Conservation (phyloP, 1,284 basidiomycete genomes). For the Malassezia vespertilionis region DNA sequence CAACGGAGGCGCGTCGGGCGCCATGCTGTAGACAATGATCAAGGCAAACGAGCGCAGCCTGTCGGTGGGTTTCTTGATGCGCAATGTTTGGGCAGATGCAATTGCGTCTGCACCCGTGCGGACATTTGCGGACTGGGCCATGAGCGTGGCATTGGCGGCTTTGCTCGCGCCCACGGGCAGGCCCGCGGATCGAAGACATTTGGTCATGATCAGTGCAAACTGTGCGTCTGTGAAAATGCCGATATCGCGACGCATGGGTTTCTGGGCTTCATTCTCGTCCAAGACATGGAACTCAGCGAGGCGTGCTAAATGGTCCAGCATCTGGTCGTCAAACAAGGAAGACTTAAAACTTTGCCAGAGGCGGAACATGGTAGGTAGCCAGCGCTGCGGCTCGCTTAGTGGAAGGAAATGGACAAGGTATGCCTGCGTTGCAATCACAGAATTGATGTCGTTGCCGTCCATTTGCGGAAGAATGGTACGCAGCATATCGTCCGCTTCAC, state of each 20-base stretch:
- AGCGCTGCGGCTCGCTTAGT: conserved; percentile 34
- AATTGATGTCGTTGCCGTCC: conserved; percentile 62
- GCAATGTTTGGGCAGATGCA: conserved; percentile 57
- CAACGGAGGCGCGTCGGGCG: conserved; percentile 60
- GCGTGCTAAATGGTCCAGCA: conserved; percentile 68
- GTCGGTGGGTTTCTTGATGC: conserved; percentile 67
- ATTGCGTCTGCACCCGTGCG: conserved; percentile 52
- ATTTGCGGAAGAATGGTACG: conserved; percentile 62
- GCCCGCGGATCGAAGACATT: conserved; percentile 72
- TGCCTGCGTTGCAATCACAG: conserved; percentile 40
- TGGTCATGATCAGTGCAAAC: conserved; percentile 74
- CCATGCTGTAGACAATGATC: conserved; percentile 81
- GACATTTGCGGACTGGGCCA: conserved; percentile 32
- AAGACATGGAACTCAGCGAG: conserved; percentile 64
- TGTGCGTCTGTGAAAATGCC: conserved; percentile 79
- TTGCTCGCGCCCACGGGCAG: conserved; percentile 53
- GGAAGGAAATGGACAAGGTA: conserved; percentile 46
- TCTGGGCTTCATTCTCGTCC: conserved; percentile 18
- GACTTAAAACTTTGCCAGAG: conserved; percentile 80
- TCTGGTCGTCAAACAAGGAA: conserved; percentile 65
- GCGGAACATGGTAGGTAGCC: conserved; percentile 54
- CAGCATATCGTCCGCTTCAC: conserved; percentile 81
- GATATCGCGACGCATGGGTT: conserved; percentile 58
- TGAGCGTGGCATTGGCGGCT: conserved; percentile 32
- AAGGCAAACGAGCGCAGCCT: conserved; percentile 68